phyloP scores from a whole-genome alignment of 106 monocot species.

The Allium sativum region DNA sequence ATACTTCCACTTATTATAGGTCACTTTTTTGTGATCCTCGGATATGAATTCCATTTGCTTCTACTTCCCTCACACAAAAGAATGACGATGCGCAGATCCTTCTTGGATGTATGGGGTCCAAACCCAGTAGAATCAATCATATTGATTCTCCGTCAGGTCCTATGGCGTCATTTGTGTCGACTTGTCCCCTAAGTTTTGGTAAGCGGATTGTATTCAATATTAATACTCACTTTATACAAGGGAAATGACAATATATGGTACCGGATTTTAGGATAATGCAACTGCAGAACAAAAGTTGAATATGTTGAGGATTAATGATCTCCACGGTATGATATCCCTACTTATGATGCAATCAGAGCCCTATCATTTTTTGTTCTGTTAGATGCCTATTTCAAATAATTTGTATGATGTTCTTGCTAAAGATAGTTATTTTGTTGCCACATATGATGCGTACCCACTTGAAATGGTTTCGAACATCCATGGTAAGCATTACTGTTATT shows the following conservation, averaged over 20 bases:
- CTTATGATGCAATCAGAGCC: constrained; percentile 22
- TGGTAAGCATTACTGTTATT: constrained; percentile 16
- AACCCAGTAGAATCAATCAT: constrained; percentile 29
- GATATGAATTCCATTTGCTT: constrained; percentile 69
- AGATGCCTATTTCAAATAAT: constrained; percentile 21
- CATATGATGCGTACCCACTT: constrained; percentile 79
- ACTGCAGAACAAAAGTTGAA: constrained; percentile 57
- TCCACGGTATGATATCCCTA: constrained; percentile 14
- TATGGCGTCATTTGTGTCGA: constrained; percentile 23
- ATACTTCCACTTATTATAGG: no score
- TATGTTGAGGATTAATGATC: constrained; percentile 52
- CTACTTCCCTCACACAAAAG: constrained; percentile 25
- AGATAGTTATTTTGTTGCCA: constrained; percentile 74
- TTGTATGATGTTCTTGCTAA: constrained; percentile 92
- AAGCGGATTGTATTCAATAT: no score
- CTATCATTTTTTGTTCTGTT: constrained; percentile 16
- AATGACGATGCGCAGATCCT: constrained; percentile 21
- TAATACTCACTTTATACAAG: no score
- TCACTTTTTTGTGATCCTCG: constrained; percentile 90
- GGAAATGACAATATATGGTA: no score
- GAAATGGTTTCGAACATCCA: constrained; percentile 59
- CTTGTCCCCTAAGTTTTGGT: constrained; percentile 16
- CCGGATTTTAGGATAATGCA: constrained; percentile 26
- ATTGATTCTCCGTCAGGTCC: constrained; percentile 42
- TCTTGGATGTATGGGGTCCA: constrained; percentile 20